Base-by-base conservation (phyloP, 2,329 filamentous ascomycete genomes). In the Aspergillus brunneoviolaceus region DNA sequence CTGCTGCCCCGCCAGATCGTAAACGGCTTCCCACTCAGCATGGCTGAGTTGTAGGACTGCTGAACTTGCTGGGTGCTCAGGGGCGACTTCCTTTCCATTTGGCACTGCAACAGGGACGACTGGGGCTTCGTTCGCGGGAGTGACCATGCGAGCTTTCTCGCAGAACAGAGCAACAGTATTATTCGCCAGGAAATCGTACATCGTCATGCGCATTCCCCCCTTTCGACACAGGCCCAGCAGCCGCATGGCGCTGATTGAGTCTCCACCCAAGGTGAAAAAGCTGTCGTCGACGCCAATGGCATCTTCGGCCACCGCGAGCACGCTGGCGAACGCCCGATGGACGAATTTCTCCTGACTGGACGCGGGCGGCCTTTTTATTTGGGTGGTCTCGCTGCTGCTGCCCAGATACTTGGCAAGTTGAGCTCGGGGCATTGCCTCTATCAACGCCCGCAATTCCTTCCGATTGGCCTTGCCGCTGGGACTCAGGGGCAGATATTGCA, bases 231-330 rank as follows among this genome's bases (percentile, higher is more conserved):
- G 14, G 6, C 4, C 16, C 5, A 42, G 12, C 12, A 42, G 11
- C 6, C 39, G 39, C 39, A 58, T 58, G 11, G 56, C 56, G 23
- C 12, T 4, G 11, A 53, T 21, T 4, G 56, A 58, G 11, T 58
- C 56, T 1, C 50, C 56, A 1, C 56, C 56, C 14, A 58, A 7
- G 10, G 19, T 14, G 27, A 58, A 53, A 39, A 58, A 58, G 31
- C 48, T 53, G 3, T 21, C 12, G 31, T 23, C 19, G 12, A 35
- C 14, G 2, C 12, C 50, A 4, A 52, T 2, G 3, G 27, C 11
- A 29, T 35, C 9, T 2, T 3, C n/a, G 21, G 29, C 29, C 21
- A 21, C 3, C 10, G n/a, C 19, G 4, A 33, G 16, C 6, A 23
- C n/a, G 21, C 1, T 4, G 1, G 50, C 31, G n/a, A 16, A 19